Evolutionary conservation across 1,284 basidiomycete genomes (phyloP), one percentile per base, ranked within the genome.

Genomic region (Tilletiopsis washingtonensis): DNA sequence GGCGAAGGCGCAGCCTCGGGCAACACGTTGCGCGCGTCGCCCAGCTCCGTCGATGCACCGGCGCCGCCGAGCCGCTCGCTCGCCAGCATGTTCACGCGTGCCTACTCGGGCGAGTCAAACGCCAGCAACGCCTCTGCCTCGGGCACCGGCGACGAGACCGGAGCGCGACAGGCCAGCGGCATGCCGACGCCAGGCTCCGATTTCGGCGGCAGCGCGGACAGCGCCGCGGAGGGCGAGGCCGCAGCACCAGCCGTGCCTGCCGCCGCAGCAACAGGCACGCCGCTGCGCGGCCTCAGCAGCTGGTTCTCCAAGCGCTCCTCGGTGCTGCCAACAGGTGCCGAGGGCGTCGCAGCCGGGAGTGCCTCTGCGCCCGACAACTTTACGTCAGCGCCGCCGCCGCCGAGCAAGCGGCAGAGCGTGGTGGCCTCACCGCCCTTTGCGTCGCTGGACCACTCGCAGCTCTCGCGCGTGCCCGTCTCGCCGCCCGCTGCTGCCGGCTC

Each of bases 371-470:
- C 32, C 12, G 17, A 17, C 32, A 34, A 34, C 32, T 34, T 17
- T 11, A 17, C 32, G 12, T 34, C 32, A 12, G 32, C 32, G 3
- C 12, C 12, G 12, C 17, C 17, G 32, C 12, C 32, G 17, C 17
- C 32, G 32, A 34, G 32, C 32, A 34, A 34, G 32, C 32, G 17
- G 17, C 12, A 11, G 32, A 34, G 32, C 12, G 17, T 3, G 19
- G 40, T 50, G 4, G 26, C 45, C 12, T 50, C 48, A 4, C 48
- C 48, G 15, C 48, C 48, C 34, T 50, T 50, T 39, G 48, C 48
- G 23, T 46, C 44, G 21, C 23, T 50, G 15, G 48, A 50, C 32
- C 26, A 50, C 37, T 34, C 32, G 12, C 32, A 34, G 32, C 3
- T 34, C 12, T 17, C 12, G 12, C 32, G 32, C 12, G 32, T 34